Evolutionary conservation across 2,329 filamentous ascomycete genomes (phyloP).

Genomic region (Fusarium mexicanum): DNA sequence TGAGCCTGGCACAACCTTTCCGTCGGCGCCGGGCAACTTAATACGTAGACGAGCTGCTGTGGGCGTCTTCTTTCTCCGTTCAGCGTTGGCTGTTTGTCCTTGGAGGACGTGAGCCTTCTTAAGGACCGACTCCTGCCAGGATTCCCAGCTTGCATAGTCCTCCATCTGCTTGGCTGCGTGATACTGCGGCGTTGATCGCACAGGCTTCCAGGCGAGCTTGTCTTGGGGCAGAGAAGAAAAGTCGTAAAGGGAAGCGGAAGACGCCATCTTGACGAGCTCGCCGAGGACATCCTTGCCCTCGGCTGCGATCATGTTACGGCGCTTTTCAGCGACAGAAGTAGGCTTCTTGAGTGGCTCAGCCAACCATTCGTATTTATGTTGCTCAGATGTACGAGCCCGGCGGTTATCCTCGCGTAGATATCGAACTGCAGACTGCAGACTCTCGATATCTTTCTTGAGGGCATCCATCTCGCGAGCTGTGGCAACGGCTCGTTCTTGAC

Average conservation of each 20-base stretch:
- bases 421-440: conserved; percentile 71
- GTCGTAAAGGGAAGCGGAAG: conserved; percentile 66
- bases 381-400: conserved; percentile 67
- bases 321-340: conserved; percentile 57
- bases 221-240: conserved; percentile 66
- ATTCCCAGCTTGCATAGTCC: conserved; percentile 70
- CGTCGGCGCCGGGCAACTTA: conserved; percentile 57
- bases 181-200: conserved; percentile 70
- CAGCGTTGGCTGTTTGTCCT: conserved; percentile 32
- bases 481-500: conserved; percentile 73
- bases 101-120: conserved; percentile 60
- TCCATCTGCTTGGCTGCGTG: conserved; percentile 72
- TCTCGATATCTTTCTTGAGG: conserved; percentile 74
- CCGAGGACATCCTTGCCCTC: conserved; percentile 72
- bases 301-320: conserved; percentile 61
- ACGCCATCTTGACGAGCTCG: conserved; percentile 71
- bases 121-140: conserved; percentile 65
- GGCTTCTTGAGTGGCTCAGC: conserved; percentile 66
- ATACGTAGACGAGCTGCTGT: conserved; percentile 62
- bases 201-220: conserved; percentile 72
- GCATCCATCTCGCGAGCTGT: conserved; percentile 78
- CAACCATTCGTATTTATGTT: conserved; percentile 67
- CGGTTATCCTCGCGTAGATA: conserved; percentile 75
- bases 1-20: conserved; percentile 53
- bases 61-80: conserved; percentile 42